Conservation (phyloP, 2,329 filamentous ascomycete species). For the Gnomoniopsis sp. region DNA sequence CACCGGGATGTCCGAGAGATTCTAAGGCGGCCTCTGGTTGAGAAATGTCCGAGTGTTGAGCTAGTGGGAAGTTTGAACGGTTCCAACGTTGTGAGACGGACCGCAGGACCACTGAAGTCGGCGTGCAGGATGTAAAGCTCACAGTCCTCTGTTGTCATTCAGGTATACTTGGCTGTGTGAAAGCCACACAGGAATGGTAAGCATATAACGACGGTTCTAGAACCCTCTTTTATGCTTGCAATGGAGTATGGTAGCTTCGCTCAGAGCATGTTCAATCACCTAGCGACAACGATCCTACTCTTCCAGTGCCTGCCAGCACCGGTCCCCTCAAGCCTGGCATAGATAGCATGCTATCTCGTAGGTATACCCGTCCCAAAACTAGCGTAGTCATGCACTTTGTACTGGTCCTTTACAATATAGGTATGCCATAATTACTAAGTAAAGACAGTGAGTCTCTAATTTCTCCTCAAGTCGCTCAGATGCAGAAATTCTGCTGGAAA, state of each 20-base stretch:
- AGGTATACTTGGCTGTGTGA: background rate
- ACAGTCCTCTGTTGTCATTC: background rate
- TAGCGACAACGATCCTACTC: too few species aligned
- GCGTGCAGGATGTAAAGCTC: background rate
- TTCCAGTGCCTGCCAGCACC: too few species aligned
- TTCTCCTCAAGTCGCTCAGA: too few species aligned
- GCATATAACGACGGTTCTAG: background rate
- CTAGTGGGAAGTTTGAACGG: background rate
- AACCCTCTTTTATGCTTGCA: background rate
- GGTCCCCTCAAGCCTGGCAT: too few species aligned
- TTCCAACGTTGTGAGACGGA: background rate
- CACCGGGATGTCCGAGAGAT: constrained; percentile 30
- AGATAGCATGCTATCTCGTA: too few species aligned
- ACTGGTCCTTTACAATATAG: too few species aligned
- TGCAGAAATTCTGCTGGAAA: background rate
- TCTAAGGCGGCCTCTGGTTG: background rate
- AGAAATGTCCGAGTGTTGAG: background rate
- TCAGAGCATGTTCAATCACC: too few species aligned
- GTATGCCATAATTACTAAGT: too few species aligned
- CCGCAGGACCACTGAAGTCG: background rate
- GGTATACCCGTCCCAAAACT: too few species aligned
- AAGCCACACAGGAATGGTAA: background rate
- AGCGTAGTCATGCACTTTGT: too few species aligned
- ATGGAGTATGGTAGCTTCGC: background rate
- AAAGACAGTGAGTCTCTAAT: too few species aligned